Evolutionary conservation across 1,139 yeast species (phyloP), one percentile per base, ranked within the genome.

Genomic region (Lizanozyma gosingica): DNA sequence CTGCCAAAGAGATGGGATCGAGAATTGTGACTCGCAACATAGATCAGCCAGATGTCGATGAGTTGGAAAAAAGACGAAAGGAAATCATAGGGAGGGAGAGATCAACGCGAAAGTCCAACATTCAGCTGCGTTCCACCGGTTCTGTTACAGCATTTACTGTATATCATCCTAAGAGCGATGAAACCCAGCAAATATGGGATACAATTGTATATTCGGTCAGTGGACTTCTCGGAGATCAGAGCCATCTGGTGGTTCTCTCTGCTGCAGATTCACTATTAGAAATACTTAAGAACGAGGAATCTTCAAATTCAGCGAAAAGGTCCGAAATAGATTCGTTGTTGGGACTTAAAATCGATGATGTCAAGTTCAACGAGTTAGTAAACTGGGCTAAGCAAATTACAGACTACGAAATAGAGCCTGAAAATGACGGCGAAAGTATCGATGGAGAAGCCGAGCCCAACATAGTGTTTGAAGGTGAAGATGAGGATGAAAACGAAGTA

Each of bases 1-100:
- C 78, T 2, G 63, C 74, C 40, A 66, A 67, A 35, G 94, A 86
- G 42, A 77, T 87, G 83, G 96, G 97, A 0, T 54, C 76, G 3
- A 57, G 76, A 35, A 71, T 63, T 3, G 39, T 44, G 49, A 42
- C 45, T 18, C 14, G 34, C 18, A 34, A 17, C 17, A 40, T 9
- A 14, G 38, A 37, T 33, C 37, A 38, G n/a, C 34, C 37, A 18
- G 15, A 27, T 14, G 34, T 35, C 14, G 6, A 17, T 16, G 35
- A 18, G n/a, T 37, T 38, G 16, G 34, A 40, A 14, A 40, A 39
- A n/a, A 41, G 38, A 9, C 41, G 37, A 22, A 36, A 42, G 29
- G 37, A 41, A 33, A 33, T 38, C 17, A 42, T 39, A 42, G 36
- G 18, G 45, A 39, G 34, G 35, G 45, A 32, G 50, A 41, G 4